Percentiles rank a stretch among this genome's conserved stretches.
These are phyloP conservation scores for Coemansia sp. DNA, from an alignment of 192 early-diverging fungal species.

Conservation along the genomic window DNA sequence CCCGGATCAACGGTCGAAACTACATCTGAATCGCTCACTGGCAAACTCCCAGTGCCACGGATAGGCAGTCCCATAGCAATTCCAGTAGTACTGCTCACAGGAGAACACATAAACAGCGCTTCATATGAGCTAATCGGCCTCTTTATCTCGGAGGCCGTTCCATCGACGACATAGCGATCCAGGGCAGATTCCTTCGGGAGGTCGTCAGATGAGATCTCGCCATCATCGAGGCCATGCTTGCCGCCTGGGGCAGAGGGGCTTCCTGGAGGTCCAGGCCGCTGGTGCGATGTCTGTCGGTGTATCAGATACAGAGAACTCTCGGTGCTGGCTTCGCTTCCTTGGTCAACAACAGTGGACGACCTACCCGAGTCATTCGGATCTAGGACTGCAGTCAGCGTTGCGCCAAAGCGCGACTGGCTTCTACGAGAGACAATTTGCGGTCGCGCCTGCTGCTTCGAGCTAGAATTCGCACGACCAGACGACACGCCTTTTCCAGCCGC, in stretches of 20 bases:
- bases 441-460: slow-evolving; percentile 4
- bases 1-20: neutral
- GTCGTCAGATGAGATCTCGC: neutral
- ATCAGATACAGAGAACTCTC: neutral
- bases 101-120: slow-evolving; percentile 35
- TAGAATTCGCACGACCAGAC: neutral
- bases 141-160: slow-evolving; percentile 10
- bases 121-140: slow-evolving; percentile 51
- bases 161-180: slow-evolving; percentile 37
- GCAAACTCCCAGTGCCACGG: neutral
- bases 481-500: neutral
- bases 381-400: slow-evolving; percentile 37
- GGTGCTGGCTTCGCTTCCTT: neutral
- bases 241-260: neutral
- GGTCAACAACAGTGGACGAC: neutral
- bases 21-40: neutral
- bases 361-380: slow-evolving; percentile 6
- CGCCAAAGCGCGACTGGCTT: slow-evolving; percentile 51
- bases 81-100: slow-evolving; percentile 2
- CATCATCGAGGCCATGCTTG: neutral
- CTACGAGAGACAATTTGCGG: slow-evolving; percentile 47
- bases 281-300: neutral
- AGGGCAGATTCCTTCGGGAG: slow-evolving; percentile 37
- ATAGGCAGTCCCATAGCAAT: neutral
- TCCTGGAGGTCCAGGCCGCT: slow-evolving; percentile 1